A percentile compares a stretch with the other conserved stretches of the same genome.
phyloP scores from a whole-genome alignment of 805 yeast species.

The Kluyveromyces wickerhamii region DNA sequence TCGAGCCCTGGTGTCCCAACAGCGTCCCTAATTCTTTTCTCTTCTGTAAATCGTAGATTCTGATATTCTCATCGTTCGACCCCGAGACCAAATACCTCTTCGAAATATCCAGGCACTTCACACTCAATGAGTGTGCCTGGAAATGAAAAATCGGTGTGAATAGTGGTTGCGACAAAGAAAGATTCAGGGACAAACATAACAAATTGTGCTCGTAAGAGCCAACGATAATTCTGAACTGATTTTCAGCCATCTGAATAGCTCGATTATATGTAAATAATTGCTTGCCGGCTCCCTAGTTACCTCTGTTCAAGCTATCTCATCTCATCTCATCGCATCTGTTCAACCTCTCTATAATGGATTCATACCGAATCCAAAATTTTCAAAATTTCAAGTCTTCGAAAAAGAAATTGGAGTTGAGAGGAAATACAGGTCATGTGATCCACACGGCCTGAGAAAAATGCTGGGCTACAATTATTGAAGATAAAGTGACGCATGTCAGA shows the following conservation, averaged over 20 bases:
- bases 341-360: no score
- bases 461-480: no score
- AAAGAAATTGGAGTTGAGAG: no score
- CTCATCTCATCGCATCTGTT: slow-evolving; percentile 2
- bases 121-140: slow-evolving; percentile 86
- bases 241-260: slow-evolving; percentile 13
- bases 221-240: slow-evolving; percentile 70
- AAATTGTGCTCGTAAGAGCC: slow-evolving; percentile 96
- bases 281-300: not conserved
- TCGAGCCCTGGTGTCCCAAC: slow-evolving; percentile 81
- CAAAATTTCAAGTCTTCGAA: no score
- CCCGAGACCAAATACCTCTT: slow-evolving; percentile 87
- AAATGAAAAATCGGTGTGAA: slow-evolving; percentile 95
- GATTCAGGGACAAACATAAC: slow-evolving; percentile 69
- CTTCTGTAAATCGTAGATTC: slow-evolving; percentile 88
- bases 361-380: no score
- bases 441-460: no score
- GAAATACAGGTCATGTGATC: no score
- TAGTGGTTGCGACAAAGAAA: slow-evolving; percentile 45
- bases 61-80: slow-evolving; percentile 89
- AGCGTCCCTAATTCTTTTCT: slow-evolving; percentile 90
- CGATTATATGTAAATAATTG: not conserved
- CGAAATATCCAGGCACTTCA: slow-evolving; percentile 75
- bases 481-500: no score
- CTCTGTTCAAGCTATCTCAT: not conserved